Conservation (phyloP, 164 flowering plant genomes). For the Cinnamomum micranthum region DNA sequence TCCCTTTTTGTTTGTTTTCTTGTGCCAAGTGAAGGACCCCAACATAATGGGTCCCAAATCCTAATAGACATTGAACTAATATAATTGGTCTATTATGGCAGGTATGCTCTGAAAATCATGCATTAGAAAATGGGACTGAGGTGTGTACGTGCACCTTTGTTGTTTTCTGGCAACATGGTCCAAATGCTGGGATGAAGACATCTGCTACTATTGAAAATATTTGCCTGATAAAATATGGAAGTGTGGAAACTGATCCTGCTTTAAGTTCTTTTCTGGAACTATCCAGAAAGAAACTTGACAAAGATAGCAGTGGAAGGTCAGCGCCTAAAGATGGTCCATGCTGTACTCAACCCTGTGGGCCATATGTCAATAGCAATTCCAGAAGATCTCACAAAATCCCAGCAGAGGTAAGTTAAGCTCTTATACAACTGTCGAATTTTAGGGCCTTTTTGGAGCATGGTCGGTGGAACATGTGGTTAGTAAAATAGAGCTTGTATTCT, state of each 20-base stretch:
- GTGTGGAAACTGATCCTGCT: constrained; percentile 14
- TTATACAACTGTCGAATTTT: background rate
- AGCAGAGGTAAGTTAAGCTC: background rate
- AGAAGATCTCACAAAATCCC: background rate
- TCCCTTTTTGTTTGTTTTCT: background rate
- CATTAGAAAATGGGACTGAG: constrained; percentile 31
- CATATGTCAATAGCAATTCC: background rate
- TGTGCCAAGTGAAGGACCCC: background rate
- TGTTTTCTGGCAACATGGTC: constrained; percentile 52
- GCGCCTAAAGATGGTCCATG: background rate
- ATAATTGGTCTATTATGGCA: constrained; percentile 11
- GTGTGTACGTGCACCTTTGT: constrained; percentile 40
- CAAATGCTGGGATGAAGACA: constrained; percentile 26
- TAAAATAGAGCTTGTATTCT: no score
- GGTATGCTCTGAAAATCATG: constrained; percentile 30
- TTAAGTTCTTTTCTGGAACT: constrained; percentile 26
- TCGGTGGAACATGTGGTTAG: background rate
- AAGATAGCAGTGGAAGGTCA: constrained; percentile 1
- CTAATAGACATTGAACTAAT: background rate
- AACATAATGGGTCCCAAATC: background rate
- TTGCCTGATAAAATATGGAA: constrained; percentile 25
- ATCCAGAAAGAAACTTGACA: constrained; percentile 24
- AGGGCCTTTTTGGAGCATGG: background rate
- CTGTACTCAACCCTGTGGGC: background rate
- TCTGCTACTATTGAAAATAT: constrained; percentile 24